phyloP scores from a whole-genome alignment of 768 basidiomycete genomes.

The Cystobasidium onofrii region DNA sequence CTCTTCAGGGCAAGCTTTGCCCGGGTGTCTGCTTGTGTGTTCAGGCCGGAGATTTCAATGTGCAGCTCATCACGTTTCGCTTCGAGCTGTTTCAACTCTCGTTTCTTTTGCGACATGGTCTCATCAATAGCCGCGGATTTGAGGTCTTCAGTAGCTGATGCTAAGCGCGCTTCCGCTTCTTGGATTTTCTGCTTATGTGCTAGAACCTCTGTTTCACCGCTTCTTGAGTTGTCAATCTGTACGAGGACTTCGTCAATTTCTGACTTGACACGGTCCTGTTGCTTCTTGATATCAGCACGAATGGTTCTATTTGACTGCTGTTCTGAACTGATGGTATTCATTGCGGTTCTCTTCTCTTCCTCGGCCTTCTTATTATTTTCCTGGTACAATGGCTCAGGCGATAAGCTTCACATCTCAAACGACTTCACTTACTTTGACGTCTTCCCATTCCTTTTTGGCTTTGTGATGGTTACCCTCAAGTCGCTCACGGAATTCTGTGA shows the following conservation, averaged over 20 bases:
- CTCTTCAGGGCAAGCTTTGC: constrained; percentile 70
- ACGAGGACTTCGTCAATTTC: constrained; percentile 43
- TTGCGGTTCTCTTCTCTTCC: constrained; percentile 54
- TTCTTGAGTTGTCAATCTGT: constrained; percentile 44
- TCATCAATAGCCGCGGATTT: constrained; percentile 42
- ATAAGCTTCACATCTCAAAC: too few relatives aligned
- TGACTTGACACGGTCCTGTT: constrained; percentile 44
- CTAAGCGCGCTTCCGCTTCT: constrained; percentile 36
- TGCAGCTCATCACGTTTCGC: constrained; percentile 63
- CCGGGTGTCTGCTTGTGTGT: constrained; percentile 67
- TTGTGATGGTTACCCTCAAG: constrained; percentile 50
- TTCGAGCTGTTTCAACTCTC: constrained; percentile 56
- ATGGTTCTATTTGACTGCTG: constrained; percentile 43
- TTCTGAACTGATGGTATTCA: constrained; percentile 56
- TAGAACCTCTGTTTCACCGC: constrained; percentile 51
- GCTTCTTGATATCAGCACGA: constrained; percentile 41
- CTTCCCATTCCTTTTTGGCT: constrained; percentile 34
- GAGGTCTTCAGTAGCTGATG: constrained; percentile 19
- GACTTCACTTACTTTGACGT: constrained; percentile 35
- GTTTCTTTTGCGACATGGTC: constrained; percentile 41
- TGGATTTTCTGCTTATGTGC: constrained; percentile 53
- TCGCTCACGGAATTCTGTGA: constrained; percentile 60
- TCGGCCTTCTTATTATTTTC: constrained; percentile 34
- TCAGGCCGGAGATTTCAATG: constrained; percentile 61
- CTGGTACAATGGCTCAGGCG: neutral